These are phyloP conservation scores for Zygosaccharomyces pseudorouxii DNA, from an alignment of 805 yeast genomes.

Conservation along the genomic window DNA sequence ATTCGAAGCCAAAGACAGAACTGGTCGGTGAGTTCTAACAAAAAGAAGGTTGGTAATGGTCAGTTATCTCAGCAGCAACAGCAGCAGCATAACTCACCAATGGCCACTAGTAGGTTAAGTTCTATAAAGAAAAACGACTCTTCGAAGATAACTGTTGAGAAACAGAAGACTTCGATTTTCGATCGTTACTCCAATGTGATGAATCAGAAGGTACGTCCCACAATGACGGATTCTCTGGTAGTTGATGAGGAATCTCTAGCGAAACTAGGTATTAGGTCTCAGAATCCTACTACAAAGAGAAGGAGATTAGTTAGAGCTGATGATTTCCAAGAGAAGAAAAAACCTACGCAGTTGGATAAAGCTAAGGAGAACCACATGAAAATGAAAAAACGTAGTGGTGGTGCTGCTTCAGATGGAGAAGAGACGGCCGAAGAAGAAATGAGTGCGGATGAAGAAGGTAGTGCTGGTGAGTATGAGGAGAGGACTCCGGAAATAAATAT, in stretches of 20 bases:
- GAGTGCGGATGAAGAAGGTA: slow-evolving; percentile 42
- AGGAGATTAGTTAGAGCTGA: slow-evolving; percentile 41
- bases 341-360: slow-evolving; percentile 33
- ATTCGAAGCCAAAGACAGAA: slow-evolving; percentile 27
- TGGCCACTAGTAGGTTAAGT: slow-evolving; percentile 20
- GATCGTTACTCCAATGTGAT: slow-evolving; percentile 35
- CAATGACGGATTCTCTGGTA: slow-evolving; percentile 10
- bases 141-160: slow-evolving; percentile 37
- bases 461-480: slow-evolving; percentile 33
- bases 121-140: slow-evolving; percentile 13
- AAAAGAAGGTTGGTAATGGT: slow-evolving; percentile 1
- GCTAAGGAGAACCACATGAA: slow-evolving; percentile 28
- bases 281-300: slow-evolving; percentile 27
- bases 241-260: slow-evolving; percentile 17
- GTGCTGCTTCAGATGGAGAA: slow-evolving; percentile 12
- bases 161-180: slow-evolving; percentile 36
- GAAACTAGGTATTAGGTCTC: slow-evolving; percentile 14
- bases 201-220: slow-evolving; percentile 16
- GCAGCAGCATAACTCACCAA: slow-evolving; percentile 18
- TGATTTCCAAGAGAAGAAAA: slow-evolving; percentile 20
- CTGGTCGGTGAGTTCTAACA: slow-evolving; percentile 21
- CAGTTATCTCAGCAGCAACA: slow-evolving; percentile 1
- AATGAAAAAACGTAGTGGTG: slow-evolving; percentile 15
- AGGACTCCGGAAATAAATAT: slow-evolving; percentile 38
- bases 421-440: slow-evolving; percentile 26